phyloP scores from a whole-genome alignment of 257 asterid species.

The Phtheirospermum japonicum region DNA sequence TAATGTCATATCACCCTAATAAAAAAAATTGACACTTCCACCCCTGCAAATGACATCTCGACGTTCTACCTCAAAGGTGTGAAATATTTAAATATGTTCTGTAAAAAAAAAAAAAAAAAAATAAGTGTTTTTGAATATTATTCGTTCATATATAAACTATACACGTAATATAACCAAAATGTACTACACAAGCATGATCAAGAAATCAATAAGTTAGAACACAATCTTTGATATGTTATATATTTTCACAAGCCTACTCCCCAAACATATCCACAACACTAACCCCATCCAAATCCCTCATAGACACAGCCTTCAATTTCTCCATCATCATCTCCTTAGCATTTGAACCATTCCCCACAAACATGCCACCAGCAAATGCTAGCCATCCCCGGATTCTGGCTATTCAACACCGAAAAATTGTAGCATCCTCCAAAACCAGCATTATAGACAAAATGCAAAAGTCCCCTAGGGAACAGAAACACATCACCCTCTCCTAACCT shows the following conservation, averaged over 20 bases:
- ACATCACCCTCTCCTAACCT: slow-evolving; percentile 56
- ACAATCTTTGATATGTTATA: neutral
- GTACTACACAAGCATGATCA: too few relatives aligned
- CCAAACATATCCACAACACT: slow-evolving; percentile 37
- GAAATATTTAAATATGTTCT: too few relatives aligned
- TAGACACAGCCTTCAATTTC: slow-evolving; percentile 33
- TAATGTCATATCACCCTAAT: too few relatives aligned
- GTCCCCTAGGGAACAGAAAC: slow-evolving; percentile 66
- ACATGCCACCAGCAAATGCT: slow-evolving; percentile 46
- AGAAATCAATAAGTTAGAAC: neutral
- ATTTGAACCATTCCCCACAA: slow-evolving; percentile 24
- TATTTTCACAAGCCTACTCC: neutral
- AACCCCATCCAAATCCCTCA: slow-evolving; percentile 41
- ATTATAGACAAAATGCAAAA: slow-evolving; percentile 60
- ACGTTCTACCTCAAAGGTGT: too few relatives aligned
- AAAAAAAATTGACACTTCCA: too few relatives aligned
- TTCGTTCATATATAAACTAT: too few relatives aligned
- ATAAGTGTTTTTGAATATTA: too few relatives aligned
- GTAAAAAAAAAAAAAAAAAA: too few relatives aligned
- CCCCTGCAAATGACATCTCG: too few relatives aligned
- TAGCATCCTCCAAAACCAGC: slow-evolving; percentile 60
- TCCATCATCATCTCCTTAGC: slow-evolving; percentile 32
- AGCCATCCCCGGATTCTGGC: slow-evolving; percentile 74
- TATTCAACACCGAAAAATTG: slow-evolving; percentile 51
- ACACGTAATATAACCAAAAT: too few relatives aligned